Conservation (phyloP, 2,329 filamentous ascomycete species). For the Phialophora macrospora region DNA sequence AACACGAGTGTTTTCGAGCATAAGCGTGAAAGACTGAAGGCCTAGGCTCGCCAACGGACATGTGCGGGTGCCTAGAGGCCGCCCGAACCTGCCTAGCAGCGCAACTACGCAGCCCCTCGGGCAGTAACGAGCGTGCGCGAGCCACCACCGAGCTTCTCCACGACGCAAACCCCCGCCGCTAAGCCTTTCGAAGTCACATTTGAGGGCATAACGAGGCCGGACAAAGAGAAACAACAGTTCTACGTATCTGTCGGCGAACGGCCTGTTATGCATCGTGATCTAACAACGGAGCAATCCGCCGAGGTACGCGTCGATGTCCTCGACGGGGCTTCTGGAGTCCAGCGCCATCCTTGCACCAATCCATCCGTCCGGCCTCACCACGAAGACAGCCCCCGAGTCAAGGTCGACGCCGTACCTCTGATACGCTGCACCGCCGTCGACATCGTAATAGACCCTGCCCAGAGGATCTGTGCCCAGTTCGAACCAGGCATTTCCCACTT, state of each 20-base stretch:
- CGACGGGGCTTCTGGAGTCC: slow-evolving; percentile 16
- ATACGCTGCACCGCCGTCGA: slow-evolving; percentile 42
- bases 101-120: neutral
- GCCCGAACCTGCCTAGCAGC: no score
- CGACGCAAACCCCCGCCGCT: no score
- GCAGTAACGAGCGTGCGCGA: neutral
- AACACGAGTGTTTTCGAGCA: no score
- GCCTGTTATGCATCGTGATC: neutral
- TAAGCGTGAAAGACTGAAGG: neutral
- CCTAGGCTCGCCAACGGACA: neutral
- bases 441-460: slow-evolving; percentile 47
- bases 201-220: neutral
- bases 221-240: neutral
- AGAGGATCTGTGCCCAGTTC: slow-evolving; percentile 44
- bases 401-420: slow-evolving; percentile 40
- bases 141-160: neutral
- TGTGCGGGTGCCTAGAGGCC: neutral
- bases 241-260: neutral
- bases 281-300: slow-evolving; percentile 29
- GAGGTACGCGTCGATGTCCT: slow-evolving; percentile 30
- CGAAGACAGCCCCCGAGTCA: slow-evolving; percentile 31
- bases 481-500: slow-evolving; percentile 45
- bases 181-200: neutral
- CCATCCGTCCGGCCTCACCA: slow-evolving; percentile 37
- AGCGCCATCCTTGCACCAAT: slow-evolving; percentile 33